Conservation (phyloP, 352 stramenopile genomes). For the Pythium utonaiense region DNA sequence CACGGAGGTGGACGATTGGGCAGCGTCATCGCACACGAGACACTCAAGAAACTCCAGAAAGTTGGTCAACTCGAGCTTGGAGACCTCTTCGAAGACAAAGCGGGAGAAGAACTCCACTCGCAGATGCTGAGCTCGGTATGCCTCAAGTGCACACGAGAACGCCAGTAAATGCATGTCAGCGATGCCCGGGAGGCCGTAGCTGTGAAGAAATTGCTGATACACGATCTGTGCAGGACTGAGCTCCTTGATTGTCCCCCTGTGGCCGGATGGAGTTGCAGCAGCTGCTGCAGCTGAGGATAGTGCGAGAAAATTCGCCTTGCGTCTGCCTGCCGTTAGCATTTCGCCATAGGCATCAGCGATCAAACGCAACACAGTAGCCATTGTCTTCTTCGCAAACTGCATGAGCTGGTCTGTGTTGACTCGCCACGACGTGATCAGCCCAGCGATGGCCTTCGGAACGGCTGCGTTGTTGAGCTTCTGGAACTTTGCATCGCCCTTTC, state of each 20-base stretch:
- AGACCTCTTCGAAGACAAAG: slow-evolving; percentile 74
- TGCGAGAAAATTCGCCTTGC: slow-evolving; percentile 31
- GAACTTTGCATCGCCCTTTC: slow-evolving; percentile 54
- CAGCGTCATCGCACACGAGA: slow-evolving; percentile 54
- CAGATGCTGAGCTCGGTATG: slow-evolving; percentile 58
- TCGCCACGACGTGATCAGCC: slow-evolving; percentile 77
- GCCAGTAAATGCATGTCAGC: slow-evolving; percentile 78
- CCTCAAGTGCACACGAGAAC: slow-evolving; percentile 66
- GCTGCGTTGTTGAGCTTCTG: slow-evolving; percentile 70
- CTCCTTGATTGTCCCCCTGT: slow-evolving; percentile 12
- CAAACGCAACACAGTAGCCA: slow-evolving; percentile 57
- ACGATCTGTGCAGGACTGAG: slow-evolving; percentile 68
- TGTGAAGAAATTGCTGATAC: slow-evolving; percentile 81
- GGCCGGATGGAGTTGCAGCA: background rate
- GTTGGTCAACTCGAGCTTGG: slow-evolving; percentile 44
- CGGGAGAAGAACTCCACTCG: slow-evolving; percentile 73
- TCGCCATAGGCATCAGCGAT: slow-evolving; percentile 76
- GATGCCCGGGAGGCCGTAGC: slow-evolving; percentile 71
- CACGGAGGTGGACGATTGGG: background rate
- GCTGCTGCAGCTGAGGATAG: background rate
- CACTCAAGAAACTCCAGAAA: slow-evolving; percentile 79
- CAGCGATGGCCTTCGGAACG: slow-evolving; percentile 57
- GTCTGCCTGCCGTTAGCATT: slow-evolving; percentile 50
- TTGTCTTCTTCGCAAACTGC: slow-evolving; percentile 76
- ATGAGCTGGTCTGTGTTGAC: slow-evolving; percentile 78